Evolutionary conservation across 177 flowering plant genomes (phyloP).

Genomic region (Vitis hybrid): DNA sequence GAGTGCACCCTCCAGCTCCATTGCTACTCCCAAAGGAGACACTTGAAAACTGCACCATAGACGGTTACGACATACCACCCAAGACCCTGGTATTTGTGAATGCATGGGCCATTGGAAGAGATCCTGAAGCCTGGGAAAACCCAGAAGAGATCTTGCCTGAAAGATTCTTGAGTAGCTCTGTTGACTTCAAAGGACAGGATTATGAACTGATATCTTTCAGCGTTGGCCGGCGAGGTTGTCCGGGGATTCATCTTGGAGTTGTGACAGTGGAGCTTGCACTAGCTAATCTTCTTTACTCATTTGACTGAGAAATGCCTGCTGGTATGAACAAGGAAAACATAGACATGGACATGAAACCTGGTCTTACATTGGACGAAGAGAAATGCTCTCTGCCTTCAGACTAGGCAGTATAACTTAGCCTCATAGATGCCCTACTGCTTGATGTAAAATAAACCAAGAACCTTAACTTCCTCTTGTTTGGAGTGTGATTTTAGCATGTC

Average conservation of each 20-base stretch:
- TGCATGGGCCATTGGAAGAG: background rate
- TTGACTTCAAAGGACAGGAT: constrained; percentile 5
- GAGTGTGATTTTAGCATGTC: too few relatives aligned
- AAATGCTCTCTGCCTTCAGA: background rate
- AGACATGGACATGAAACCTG: background rate
- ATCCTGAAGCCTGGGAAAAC: constrained; percentile 1
- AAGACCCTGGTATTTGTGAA: background rate
- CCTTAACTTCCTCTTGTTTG: too few relatives aligned
- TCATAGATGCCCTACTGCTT: too few relatives aligned
- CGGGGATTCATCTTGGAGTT: background rate
- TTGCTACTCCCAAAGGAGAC: constrained; percentile 2
- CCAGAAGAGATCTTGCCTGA: constrained; percentile 6
- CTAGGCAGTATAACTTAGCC: background rate
- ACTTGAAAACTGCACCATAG: background rate
- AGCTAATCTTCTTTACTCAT: background rate
- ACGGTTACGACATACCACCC: background rate
- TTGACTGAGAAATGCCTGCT: constrained; percentile 1
- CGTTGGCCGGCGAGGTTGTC: background rate
- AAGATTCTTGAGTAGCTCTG: constrained; percentile 4
- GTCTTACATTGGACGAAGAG: constrained; percentile 2
- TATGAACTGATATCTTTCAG: constrained; percentile 6
- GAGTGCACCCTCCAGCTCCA: constrained; percentile 18
- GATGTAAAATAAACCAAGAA: too few relatives aligned
- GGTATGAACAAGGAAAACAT: background rate
- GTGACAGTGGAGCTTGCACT: background rate